Percentiles rank a stretch among this genome's conserved stretches.
Conservation (phyloP, 2,329 filamentous ascomycete genomes). For the Ceratocystiopsis minuta region DNA sequence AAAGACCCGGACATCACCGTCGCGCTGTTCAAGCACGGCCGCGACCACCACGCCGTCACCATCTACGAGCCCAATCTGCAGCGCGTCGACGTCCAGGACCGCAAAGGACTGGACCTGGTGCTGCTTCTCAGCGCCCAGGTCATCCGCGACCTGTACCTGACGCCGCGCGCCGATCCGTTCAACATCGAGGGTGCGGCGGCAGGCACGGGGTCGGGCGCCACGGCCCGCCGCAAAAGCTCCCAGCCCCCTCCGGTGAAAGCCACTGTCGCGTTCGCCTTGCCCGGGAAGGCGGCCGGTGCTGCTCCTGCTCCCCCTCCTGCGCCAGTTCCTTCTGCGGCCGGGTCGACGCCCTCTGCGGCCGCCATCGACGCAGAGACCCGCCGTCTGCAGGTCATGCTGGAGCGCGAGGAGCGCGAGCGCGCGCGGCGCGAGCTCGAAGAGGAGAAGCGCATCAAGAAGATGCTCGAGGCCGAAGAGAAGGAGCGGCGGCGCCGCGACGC, state of each 20-base stretch:
- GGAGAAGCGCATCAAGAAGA: constrained; percentile 40
- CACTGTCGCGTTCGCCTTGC: background rate
- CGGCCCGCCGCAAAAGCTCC: constrained; percentile 20
- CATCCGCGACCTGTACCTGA: constrained; percentile 46
- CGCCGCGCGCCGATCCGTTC: constrained; percentile 55
- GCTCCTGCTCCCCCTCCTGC: background rate
- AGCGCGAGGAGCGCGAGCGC: constrained; percentile 33
- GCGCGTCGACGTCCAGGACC: constrained; percentile 81
- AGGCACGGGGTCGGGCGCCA: constrained; percentile 8
- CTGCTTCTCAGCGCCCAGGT: constrained; percentile 46
- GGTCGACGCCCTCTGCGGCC: constrained; percentile 14
- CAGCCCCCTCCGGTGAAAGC: constrained; percentile 16
- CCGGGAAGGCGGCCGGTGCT: background rate
- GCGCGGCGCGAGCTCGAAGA: constrained; percentile 36
- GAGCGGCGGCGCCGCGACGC: constrained; percentile 37
- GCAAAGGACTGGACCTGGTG: constrained; percentile 79
- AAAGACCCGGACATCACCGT: constrained; percentile 92
- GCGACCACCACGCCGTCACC: constrained; percentile 47
- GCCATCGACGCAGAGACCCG: constrained; percentile 61
- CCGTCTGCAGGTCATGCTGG: constrained; percentile 41
- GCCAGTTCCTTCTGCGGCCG: background rate
- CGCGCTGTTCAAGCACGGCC: constrained; percentile 60
- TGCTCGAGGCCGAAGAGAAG: constrained; percentile 48
- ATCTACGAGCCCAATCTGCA: constrained; percentile 88
- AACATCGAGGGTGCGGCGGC: constrained; percentile 40